phyloP scores from a whole-genome alignment of 1,284 basidiomycete genomes.

The Microstroma glucosiphilum region DNA sequence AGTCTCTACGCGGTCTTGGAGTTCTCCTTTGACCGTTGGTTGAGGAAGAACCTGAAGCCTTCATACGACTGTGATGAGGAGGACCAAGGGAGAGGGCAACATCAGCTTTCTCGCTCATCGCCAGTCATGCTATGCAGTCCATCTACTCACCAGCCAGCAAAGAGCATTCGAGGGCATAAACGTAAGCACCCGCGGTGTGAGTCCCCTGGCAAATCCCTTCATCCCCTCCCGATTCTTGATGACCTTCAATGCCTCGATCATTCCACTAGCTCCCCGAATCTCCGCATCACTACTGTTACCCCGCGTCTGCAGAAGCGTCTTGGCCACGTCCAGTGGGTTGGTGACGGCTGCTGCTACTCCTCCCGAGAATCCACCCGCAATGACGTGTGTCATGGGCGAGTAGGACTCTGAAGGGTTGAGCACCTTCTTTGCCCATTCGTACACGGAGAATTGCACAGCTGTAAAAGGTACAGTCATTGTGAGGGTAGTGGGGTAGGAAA shows the following conservation, averaged over 20 bases:
- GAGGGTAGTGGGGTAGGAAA: conserved; percentile 91
- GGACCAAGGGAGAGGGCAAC: background rate
- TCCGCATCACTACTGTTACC: conserved; percentile 74
- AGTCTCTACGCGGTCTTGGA: background rate
- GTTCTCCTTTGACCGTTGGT: conserved; percentile 20
- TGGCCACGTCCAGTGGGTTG: conserved; percentile 96
- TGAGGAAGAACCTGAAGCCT: conserved; percentile 48
- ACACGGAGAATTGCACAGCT: conserved; percentile 92
- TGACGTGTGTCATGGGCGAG: conserved; percentile 82
- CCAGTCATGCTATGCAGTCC: background rate
- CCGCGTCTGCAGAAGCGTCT: conserved; percentile 90
- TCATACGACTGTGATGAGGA: conserved; percentile 35
- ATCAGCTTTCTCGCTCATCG: too few species aligned
- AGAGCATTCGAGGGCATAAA: conserved; percentile 96
- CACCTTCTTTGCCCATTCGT: conserved; percentile 83
- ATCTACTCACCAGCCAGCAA: conserved; percentile 69
- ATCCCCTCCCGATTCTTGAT: conserved; percentile 80
- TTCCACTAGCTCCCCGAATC: conserved; percentile 76
- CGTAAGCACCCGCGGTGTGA: conserved; percentile 85
- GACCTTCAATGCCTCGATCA: conserved; percentile 80
- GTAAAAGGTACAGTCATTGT: conserved; percentile 97
- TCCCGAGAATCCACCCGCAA: conserved; percentile 84
- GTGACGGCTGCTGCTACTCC: conserved; percentile 91
- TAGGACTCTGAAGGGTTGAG: conserved; percentile 82
- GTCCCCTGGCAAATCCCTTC: conserved; percentile 77